phyloP scores from a whole-genome alignment of 192 early-diverging fungal genomes.

The Mycoemilia scoparia region DNA sequence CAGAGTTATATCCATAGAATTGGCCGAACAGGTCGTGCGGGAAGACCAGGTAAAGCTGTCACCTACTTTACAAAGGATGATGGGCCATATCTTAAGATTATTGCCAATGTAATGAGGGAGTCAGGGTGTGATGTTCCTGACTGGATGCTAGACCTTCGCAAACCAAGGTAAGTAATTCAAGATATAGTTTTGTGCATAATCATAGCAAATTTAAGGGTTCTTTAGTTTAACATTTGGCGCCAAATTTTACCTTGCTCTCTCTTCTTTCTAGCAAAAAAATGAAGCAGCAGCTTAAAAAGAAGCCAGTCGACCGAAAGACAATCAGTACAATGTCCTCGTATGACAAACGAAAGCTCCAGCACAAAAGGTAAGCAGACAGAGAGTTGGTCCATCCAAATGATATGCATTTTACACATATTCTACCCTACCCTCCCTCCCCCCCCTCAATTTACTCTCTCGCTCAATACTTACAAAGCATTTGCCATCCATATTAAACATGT shows the following conservation, averaged over 20 bases:
- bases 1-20: slow-evolving; percentile 93
- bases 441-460: too few species aligned
- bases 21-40: slow-evolving; percentile 96
- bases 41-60: slow-evolving; percentile 68
- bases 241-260: neutral
- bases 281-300: slow-evolving; percentile 51
- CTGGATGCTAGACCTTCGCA: slow-evolving; percentile 87
- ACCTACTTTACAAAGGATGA: slow-evolving; percentile 95
- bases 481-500: too few species aligned
- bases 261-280: slow-evolving; percentile 31
- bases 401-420: too few species aligned
- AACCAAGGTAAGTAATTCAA: slow-evolving; percentile 8
- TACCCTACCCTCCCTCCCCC: too few species aligned
- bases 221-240: neutral
- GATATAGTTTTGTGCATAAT: neutral
- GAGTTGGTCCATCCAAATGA: too few species aligned
- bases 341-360: slow-evolving; percentile 46
- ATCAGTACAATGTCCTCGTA: slow-evolving; percentile 66
- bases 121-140: slow-evolving; percentile 92
- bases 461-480: too few species aligned
- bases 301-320: slow-evolving; percentile 46
- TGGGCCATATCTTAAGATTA: slow-evolving; percentile 66
- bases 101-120: slow-evolving; percentile 94
- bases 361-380: slow-evolving; percentile 36
- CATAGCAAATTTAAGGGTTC: neutral